phyloP scores from a whole-genome alignment of 2,329 filamentous ascomycete species.

The Endothia cerciana region DNA sequence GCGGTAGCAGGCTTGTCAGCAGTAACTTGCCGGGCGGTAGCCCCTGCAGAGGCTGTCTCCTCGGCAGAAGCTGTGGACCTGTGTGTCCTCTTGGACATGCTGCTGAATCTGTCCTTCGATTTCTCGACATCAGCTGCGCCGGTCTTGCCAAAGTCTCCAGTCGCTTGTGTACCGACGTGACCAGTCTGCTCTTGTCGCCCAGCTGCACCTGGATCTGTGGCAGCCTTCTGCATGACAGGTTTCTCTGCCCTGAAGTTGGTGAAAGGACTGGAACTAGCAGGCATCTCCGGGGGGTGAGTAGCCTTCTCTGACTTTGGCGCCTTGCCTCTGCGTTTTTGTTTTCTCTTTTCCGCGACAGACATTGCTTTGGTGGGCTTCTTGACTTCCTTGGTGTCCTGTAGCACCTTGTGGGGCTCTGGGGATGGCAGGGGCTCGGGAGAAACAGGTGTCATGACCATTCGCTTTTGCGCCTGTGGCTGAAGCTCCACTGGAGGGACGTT shows the following conservation, averaged over 20 bases:
- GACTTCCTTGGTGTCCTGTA: background rate
- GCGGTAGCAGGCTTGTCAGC: too few species aligned
- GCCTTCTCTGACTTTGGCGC: background rate
- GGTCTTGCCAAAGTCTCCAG: background rate
- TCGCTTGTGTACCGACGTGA: too few species aligned
- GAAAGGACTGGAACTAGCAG: background rate
- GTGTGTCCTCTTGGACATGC: slow-evolving; percentile 8
- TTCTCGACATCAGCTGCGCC: background rate
- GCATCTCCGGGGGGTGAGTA: background rate
- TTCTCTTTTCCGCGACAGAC: slow-evolving; percentile 7
- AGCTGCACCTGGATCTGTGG: background rate
- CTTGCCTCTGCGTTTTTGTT: background rate
- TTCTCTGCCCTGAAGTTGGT: slow-evolving; percentile 1
- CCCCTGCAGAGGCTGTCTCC: background rate
- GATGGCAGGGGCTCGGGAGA: background rate
- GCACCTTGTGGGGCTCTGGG: background rate
- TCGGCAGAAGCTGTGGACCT: too few species aligned
- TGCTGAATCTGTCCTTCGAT: slow-evolving; percentile 1
- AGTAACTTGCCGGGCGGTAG: background rate
- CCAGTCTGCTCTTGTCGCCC: background rate
- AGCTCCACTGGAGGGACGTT: slow-evolving; percentile 11
- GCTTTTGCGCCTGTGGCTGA: background rate
- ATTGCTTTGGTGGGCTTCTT: slow-evolving; percentile 11
- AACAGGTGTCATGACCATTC: slow-evolving; percentile 20
- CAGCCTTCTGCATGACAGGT: background rate